Evolutionary conservation across 192 early-diverging fungal species (phyloP).

Genomic region (Chytriomyces sp.): DNA sequence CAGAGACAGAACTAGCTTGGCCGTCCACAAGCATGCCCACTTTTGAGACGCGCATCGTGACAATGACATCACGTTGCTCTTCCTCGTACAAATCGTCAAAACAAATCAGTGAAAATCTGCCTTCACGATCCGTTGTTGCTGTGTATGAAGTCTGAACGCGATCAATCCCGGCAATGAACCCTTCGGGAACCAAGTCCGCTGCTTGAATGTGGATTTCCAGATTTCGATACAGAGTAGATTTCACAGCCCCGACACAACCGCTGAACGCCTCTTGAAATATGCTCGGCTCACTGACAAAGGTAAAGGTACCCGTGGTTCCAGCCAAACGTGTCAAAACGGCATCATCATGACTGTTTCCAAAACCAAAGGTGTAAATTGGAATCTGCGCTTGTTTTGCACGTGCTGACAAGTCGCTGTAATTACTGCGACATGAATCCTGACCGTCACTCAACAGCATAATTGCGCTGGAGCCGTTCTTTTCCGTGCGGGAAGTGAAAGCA

Average conservation of each 20-base stretch:
- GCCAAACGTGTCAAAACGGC: conserved; percentile 5
- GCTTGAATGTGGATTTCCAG: background rate
- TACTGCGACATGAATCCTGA: background rate
- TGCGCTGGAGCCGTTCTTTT: conserved; percentile 13
- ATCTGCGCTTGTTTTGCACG: background rate
- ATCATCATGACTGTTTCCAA: conserved; percentile 20
- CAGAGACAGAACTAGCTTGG: too few relatives aligned
- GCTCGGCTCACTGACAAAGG: conserved; percentile 5
- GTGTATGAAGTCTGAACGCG: background rate
- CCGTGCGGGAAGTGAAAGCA: conserved; percentile 1
- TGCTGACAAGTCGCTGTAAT: conserved; percentile 7
- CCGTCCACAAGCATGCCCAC: background rate
- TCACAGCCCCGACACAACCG: conserved; percentile 23
- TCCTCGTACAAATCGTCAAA: conserved; percentile 34
- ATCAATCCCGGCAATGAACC: background rate
- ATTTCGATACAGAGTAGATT: conserved; percentile 17
- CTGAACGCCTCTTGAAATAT: conserved; percentile 30
- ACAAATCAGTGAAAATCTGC: background rate
- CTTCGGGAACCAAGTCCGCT: background rate
- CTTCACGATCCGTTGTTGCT: background rate
- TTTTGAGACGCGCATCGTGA: background rate
- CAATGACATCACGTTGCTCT: conserved; percentile 31
- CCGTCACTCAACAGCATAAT: conserved; percentile 32
- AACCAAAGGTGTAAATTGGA: conserved; percentile 32
- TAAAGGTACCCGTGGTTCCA: conserved; percentile 25